Evolutionary conservation across 1,284 basidiomycete genomes (phyloP).

Genomic region (Sporisorium graminicola): DNA sequence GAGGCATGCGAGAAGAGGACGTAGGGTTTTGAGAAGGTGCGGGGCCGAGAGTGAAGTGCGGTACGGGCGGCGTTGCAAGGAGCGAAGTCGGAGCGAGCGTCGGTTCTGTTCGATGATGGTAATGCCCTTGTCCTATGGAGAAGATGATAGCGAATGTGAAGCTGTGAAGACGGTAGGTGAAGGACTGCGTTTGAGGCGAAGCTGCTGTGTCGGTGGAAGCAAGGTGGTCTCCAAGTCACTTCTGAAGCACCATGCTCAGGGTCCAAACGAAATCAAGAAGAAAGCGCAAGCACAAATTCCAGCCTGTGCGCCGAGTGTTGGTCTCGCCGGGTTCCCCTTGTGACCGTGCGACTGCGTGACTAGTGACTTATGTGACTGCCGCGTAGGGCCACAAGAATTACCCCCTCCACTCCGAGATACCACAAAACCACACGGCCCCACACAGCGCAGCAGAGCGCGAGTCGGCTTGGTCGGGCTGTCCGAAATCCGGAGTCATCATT

Average conservation of each 20-base stretch:
- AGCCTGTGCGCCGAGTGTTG: conserved; percentile 19
- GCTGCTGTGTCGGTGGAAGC: conserved; percentile 1
- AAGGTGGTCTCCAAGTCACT: background rate
- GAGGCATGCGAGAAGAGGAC: background rate
- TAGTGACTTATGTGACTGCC: background rate
- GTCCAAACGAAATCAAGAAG: conserved; percentile 12
- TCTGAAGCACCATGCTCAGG: conserved; percentile 17
- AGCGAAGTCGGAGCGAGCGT: background rate
- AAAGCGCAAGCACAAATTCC: conserved; percentile 4
- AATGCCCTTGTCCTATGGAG: background rate
- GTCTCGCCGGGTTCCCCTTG: conserved; percentile 1
- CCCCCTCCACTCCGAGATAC: conserved; percentile 2
- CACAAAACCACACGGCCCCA: background rate
- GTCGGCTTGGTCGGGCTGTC: conserved; percentile 1
- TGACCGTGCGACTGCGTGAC: conserved; percentile 1
- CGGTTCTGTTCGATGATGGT: background rate
- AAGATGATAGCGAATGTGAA: background rate
- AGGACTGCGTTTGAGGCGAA: background rate
- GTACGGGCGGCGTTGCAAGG: background rate
- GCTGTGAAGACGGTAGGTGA: background rate
- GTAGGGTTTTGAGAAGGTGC: background rate
- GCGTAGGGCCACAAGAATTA: background rate
- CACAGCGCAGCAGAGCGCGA: too few species aligned
- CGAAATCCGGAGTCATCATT: conserved; percentile 1
- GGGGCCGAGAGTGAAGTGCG: background rate